Percentiles rank a stretch among this genome's conserved stretches.
phyloP scores from a whole-genome alignment of 1,139 yeast species.

The Hyphopichia buzzinii region DNA sequence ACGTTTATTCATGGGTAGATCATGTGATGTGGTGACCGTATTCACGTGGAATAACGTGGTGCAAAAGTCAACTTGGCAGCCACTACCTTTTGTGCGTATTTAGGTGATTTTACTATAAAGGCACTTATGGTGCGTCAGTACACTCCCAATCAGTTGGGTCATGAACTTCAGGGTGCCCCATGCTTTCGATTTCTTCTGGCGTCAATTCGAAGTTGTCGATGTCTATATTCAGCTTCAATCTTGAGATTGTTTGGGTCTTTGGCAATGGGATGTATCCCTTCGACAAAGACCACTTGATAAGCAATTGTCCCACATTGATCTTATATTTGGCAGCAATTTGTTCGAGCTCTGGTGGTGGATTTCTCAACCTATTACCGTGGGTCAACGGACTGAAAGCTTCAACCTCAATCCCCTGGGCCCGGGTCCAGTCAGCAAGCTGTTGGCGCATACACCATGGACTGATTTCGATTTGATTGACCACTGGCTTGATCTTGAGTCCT shows the following conservation, averaged over 20 bases:
- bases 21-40: too few species aligned
- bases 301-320: constrained; percentile 29
- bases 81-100: too few species aligned
- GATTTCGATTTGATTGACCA: constrained; percentile 64
- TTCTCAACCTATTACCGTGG: constrained; percentile 29
- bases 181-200: constrained; percentile 36
- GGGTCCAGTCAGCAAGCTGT: constrained; percentile 58
- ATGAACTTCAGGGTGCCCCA: constrained; percentile 43
- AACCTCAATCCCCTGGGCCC: constrained; percentile 26
- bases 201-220: constrained; percentile 51
- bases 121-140: constrained; percentile 46
- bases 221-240: constrained; percentile 35
- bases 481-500: constrained; percentile 53
- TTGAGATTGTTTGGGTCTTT: constrained; percentile 25
- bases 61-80: too few species aligned
- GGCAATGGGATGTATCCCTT: constrained; percentile 46
- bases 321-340: constrained; percentile 22
- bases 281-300: constrained; percentile 37
- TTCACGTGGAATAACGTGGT: too few species aligned
- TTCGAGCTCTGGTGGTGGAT: constrained; percentile 20
- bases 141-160: constrained; percentile 77
- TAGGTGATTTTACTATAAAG: not conserved
- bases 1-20: too few species aligned
- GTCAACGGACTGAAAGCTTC: constrained; percentile 44
- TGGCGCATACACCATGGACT: constrained; percentile 77